Percentiles rank a stretch among this genome's conserved stretches.
Conservation (phyloP, 345 rosid genomes). For the Eucalyptus pauciflora region DNA sequence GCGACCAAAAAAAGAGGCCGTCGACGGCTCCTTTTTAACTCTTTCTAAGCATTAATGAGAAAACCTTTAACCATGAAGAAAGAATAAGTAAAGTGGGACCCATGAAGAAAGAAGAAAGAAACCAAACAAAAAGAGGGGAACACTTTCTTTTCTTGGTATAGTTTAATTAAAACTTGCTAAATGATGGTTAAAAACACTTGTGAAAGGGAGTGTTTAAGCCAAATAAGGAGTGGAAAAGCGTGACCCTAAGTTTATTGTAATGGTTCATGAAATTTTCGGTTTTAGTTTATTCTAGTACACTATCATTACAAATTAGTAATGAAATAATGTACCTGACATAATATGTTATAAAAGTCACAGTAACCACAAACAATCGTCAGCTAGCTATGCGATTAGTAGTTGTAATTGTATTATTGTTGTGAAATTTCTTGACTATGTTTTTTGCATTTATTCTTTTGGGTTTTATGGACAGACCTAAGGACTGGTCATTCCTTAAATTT, state of each 20-base stretch:
- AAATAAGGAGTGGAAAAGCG: background rate
- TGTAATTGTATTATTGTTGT: background rate
- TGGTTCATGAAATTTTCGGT: background rate
- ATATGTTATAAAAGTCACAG: background rate
- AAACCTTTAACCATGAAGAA: no score
- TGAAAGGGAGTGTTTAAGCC: no score
- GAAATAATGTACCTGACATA: background rate
- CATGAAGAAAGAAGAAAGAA: no score
- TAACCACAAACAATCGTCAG: rapidly evolving
- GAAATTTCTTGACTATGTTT: background rate
- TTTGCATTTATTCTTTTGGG: background rate
- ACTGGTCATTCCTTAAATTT: background rate
- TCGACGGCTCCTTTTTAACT: no score
- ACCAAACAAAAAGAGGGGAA: no score
- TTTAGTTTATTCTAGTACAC: background rate
- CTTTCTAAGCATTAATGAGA: no score
- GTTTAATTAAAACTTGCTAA: no score
- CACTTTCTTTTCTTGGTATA: no score
- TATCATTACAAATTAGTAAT: background rate
- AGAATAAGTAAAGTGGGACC: no score
- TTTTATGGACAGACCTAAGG: background rate
- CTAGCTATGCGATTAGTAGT: background rate
- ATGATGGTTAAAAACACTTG: no score
- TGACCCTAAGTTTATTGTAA: background rate
- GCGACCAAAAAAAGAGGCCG: no score